Evolutionary conservation across 1,284 basidiomycete genomes (phyloP).

Genomic region (Pyrrhoderma lamaoense): DNA sequence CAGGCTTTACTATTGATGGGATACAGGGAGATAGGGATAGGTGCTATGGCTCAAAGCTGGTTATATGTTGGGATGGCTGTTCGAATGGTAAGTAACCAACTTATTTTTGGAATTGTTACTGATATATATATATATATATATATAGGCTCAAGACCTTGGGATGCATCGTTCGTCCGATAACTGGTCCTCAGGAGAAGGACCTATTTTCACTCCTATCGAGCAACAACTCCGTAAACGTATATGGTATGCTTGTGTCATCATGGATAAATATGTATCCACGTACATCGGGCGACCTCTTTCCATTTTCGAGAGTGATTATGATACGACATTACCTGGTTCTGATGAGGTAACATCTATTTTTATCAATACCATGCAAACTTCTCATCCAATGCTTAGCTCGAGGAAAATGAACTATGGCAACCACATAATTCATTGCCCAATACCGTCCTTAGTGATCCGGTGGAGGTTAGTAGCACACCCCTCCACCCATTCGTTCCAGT

Average conservation of each 20-base stretch:
- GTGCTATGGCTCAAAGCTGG: constrained; percentile 85
- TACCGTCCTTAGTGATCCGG: constrained; percentile 6
- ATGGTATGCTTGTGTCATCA: constrained; percentile 75
- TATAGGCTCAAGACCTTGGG: constrained; percentile 77
- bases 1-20: constrained; percentile 75
- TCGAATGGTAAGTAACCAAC: constrained; percentile 40
- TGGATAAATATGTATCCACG: constrained; percentile 76
- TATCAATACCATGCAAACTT: neutral
- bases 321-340: constrained; percentile 60
- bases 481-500: constrained; percentile 26
- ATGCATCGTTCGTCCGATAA: constrained; percentile 74
- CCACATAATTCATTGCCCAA: constrained; percentile 33
- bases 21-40: constrained; percentile 79
- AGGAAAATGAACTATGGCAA: constrained; percentile 57
- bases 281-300: constrained; percentile 77
- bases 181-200: constrained; percentile 57
- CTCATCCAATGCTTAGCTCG: constrained; percentile 32
- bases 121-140: neutral
- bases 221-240: constrained; percentile 69
- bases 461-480: constrained; percentile 7
- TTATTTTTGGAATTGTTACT: neutral
- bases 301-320: constrained; percentile 76
- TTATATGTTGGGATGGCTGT: constrained; percentile 73
- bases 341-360: constrained; percentile 42
- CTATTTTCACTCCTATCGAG: constrained; percentile 57